Percentiles rank a stretch among this genome's conserved stretches.
Evolutionary conservation across 257 asterid species (phyloP).

Genomic region (Leonotis leonurus): DNA sequence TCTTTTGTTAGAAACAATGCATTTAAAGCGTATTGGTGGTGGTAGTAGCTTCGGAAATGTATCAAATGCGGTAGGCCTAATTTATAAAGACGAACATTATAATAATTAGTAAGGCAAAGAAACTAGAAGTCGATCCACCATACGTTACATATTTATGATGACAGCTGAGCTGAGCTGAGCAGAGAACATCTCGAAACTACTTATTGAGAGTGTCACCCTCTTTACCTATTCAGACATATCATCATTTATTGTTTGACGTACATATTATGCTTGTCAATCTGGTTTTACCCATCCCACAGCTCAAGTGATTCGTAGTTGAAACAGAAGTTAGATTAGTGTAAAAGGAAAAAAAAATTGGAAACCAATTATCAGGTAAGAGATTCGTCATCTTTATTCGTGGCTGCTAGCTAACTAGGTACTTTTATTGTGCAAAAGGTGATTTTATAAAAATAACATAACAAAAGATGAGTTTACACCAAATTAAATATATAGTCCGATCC

Average conservation of each 20-base stretch:
- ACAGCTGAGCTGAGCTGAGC: slow-evolving; percentile 13
- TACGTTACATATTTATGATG: slow-evolving; percentile 11
- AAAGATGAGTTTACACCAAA: too few species aligned
- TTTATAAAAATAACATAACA: too few species aligned
- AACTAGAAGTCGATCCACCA: slow-evolving; percentile 3
- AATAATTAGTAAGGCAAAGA: not conserved
- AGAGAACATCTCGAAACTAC: too few species aligned
- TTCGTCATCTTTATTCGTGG: too few species aligned
- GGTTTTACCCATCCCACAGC: too few species aligned
- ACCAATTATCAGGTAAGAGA: too few species aligned
- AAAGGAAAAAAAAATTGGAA: too few species aligned
- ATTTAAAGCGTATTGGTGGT: not conserved
- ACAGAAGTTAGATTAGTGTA: not conserved
- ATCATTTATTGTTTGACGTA: slow-evolving; percentile 15
- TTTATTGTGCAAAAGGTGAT: too few species aligned
- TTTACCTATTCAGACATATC: not conserved
- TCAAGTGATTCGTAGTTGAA: slow-evolving; percentile 21
- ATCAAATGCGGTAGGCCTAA: not conserved
- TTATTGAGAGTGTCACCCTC: too few species aligned
- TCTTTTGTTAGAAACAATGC: too few species aligned
- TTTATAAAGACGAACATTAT: not conserved
- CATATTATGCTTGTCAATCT: slow-evolving; percentile 1
- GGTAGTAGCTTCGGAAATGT: not conserved
- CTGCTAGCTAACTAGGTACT: too few species aligned
- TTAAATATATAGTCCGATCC: too few species aligned